Conservation (phyloP, 805 yeast species). For the Schizosaccharomyces japonicus region DNA sequence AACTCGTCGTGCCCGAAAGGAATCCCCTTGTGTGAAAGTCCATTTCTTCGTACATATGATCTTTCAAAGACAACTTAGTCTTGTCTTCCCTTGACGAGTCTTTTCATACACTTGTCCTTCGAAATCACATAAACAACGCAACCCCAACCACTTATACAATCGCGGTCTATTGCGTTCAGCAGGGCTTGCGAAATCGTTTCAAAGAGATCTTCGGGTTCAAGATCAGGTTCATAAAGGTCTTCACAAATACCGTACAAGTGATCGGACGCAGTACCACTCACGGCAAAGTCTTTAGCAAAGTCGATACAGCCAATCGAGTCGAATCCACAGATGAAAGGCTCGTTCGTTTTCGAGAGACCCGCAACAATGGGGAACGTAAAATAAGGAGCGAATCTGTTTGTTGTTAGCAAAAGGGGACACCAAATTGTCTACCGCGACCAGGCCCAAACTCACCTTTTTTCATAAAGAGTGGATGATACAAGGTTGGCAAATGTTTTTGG, state of each 20-base stretch:
- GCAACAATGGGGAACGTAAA: conserved; percentile 93
- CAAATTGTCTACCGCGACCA: background rate
- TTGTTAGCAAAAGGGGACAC: background rate
- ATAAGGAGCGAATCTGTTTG: conserved; percentile 47
- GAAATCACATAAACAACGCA: conserved; percentile 81
- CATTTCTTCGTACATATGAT: background rate
- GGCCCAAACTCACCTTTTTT: conserved; percentile 34
- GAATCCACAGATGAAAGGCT: conserved; percentile 86
- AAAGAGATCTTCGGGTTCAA: conserved; percentile 84
- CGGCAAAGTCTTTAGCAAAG: conserved; percentile 80
- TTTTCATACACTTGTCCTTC: conserved; percentile 71
- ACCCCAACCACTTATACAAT: conserved; percentile 96
- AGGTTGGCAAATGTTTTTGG: conserved; percentile 85
- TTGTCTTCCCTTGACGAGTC: conserved; percentile 81
- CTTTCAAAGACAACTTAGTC: conserved; percentile 46
- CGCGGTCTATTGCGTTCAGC: conserved; percentile 87
- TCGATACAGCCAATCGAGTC: conserved; percentile 94
- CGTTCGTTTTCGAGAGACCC: conserved; percentile 58
- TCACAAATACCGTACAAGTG: conserved; percentile 98
- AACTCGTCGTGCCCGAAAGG: no score
- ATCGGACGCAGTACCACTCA: conserved; percentile 88
- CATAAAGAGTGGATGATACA: conserved; percentile 73
- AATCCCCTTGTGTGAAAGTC: background rate
- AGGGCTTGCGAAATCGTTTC: conserved; percentile 88
- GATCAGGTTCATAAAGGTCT: conserved; percentile 73